A percentile compares a stretch with the other conserved stretches of the same genome.
Evolutionary conservation across 139 green algal species (phyloP).

Genomic region (Tetraselmis chui): DNA sequence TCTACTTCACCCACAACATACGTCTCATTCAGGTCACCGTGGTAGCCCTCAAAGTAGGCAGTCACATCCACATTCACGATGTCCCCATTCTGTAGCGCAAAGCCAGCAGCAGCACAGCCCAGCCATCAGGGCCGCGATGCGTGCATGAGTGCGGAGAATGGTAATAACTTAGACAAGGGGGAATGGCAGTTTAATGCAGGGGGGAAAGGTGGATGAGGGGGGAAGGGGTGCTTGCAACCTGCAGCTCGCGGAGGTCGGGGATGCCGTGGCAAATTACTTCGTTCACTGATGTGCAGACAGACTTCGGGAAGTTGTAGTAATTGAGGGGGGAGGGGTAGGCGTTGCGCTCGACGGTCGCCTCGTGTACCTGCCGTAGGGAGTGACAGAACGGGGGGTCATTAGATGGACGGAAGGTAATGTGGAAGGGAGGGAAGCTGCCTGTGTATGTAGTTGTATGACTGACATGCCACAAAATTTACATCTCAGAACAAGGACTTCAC

Average conservation of each 20-base stretch:
- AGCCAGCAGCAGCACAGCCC: no score
- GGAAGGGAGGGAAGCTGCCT: no score
- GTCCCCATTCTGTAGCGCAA: constrained; percentile 69
- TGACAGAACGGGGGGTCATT: not conserved
- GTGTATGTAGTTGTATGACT: no score
- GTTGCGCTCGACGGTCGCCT: constrained; percentile 62
- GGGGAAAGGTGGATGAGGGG: not conserved
- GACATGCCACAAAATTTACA: no score
- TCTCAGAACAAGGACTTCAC: no score
- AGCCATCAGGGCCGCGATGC: no score
- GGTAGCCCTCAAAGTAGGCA: constrained; percentile 77
- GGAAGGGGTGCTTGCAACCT: constrained; percentile 29
- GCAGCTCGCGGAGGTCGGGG: constrained; percentile 80
- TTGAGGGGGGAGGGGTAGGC: constrained; percentile 88
- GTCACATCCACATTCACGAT: constrained; percentile 97
- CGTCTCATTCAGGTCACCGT: constrained; percentile 97
- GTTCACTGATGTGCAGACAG: constrained; percentile 93
- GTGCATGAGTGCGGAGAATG: no score
- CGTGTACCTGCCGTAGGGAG: constrained; percentile 51
- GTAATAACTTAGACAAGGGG: no score
- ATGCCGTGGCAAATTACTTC: constrained; percentile 99
- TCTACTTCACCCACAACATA: constrained; percentile 75
- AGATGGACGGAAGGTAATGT: no score
- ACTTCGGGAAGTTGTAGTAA: constrained; percentile 95
- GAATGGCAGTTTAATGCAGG: no score